Percentiles rank a stretch among this genome's conserved stretches.
These are phyloP conservation scores for Talaromyces sp. DNA, from an alignment of 2,329 filamentous ascomycete genomes.

Conservation along the genomic window DNA sequence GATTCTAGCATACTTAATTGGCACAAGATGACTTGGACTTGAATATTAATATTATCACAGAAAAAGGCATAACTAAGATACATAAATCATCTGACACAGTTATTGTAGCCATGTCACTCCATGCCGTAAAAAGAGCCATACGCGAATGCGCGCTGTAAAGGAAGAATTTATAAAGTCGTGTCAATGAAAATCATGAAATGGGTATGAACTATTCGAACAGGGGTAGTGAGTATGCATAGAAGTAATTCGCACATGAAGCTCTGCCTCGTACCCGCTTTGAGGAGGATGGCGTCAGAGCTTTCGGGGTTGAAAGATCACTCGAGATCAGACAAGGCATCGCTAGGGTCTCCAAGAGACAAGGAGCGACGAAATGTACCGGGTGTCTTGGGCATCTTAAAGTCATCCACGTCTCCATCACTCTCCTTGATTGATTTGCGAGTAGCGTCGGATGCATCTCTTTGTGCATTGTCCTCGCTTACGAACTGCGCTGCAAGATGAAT, in stretches of 20 bases:
- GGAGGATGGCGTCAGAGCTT: no score
- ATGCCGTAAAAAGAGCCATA: background rate
- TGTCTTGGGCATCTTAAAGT: slow-evolving; percentile 39
- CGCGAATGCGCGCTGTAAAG: background rate
- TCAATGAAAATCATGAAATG: slow-evolving; percentile 3
- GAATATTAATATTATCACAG: background rate
- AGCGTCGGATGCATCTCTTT: slow-evolving; percentile 19
- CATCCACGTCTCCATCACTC: slow-evolving; percentile 29
- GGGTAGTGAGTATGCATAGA: background rate
- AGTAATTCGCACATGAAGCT: background rate
- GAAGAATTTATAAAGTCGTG: background rate
- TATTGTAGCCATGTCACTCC: background rate
- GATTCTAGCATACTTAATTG: background rate
- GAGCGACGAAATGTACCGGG: slow-evolving; percentile 22
- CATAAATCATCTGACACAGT: background rate
- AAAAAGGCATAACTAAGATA: slow-evolving; percentile 9
- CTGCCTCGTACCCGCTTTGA: background rate
- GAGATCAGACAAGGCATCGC: slow-evolving; percentile 8
- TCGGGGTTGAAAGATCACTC: slow-evolving; percentile 1
- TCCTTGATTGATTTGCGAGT: slow-evolving; percentile 13
- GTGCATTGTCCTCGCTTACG: slow-evolving; percentile 40
- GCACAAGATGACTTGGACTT: background rate
- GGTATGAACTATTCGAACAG: background rate
- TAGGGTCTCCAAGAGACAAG: background rate
- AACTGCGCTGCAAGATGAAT: slow-evolving; percentile 77